Conservation (phyloP, 306 rosid species). For the Oemleria cerasiformis region DNA sequence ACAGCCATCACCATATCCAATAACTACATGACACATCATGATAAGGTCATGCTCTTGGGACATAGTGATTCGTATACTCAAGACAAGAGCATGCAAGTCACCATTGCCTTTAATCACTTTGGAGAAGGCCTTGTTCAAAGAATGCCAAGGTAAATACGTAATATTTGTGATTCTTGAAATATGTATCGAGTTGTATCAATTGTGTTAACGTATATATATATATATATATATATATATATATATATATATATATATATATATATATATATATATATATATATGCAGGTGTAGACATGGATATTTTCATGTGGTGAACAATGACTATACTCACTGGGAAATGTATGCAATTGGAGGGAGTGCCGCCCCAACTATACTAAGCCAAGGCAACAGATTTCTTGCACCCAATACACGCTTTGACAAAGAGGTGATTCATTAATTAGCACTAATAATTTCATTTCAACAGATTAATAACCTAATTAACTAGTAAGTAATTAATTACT, state of each 20-base stretch:
- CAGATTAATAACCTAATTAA: too few relatives aligned
- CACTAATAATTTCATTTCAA: too few relatives aligned
- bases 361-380: constrained; percentile 75
- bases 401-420: constrained; percentile 52
- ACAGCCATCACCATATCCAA: constrained; percentile 80
- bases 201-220: too few relatives aligned
- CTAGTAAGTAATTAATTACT: too few relatives aligned
- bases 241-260: too few relatives aligned
- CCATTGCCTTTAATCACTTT: constrained; percentile 84
- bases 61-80: constrained; percentile 72
- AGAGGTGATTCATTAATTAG: constrained; percentile 26
- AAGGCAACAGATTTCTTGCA: constrained; percentile 81
- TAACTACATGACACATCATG: constrained; percentile 88
- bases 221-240: neutral
- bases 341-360: constrained; percentile 95
- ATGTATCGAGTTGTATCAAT: too few relatives aligned
- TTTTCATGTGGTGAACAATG: constrained; percentile 91
- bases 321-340: constrained; percentile 96
- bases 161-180: too few relatives aligned
- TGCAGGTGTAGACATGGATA: constrained; percentile 85
- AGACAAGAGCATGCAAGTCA: constrained; percentile 75
- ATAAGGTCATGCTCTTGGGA: constrained; percentile 89
- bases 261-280: too few relatives aligned
- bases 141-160: constrained; percentile 88
- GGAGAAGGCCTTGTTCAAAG: constrained; percentile 95